phyloP scores from a whole-genome alignment of 176 grass and related monocot genomes.

The Rhynchospora breviuscula region DNA sequence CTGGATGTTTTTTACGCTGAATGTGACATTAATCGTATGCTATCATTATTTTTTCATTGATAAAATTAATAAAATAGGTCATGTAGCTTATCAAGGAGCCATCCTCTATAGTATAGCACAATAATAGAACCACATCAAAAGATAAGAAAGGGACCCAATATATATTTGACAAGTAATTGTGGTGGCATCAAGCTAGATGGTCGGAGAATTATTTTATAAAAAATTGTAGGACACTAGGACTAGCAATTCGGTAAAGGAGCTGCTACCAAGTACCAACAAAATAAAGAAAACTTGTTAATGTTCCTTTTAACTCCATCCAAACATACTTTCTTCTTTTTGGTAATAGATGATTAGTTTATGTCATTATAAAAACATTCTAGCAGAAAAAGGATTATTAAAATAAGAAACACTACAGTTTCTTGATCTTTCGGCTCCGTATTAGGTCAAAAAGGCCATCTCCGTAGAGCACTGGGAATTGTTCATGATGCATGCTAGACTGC shows the following conservation, averaged over 20 bases:
- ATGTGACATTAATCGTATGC: background rate
- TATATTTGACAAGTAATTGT: background rate
- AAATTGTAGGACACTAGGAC: background rate
- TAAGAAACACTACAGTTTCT: too few species aligned
- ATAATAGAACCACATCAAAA: background rate
- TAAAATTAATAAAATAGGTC: background rate
- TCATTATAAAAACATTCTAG: background rate
- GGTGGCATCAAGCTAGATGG: background rate
- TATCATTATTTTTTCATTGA: background rate
- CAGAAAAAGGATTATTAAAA: too few species aligned
- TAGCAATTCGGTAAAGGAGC: background rate
- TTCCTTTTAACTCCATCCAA: background rate
- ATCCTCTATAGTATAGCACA: background rate
- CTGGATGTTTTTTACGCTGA: background rate
- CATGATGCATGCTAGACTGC: too few species aligned
- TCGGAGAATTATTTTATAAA: background rate
- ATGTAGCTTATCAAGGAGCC: background rate
- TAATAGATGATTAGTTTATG: background rate
- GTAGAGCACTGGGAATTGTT: too few species aligned
- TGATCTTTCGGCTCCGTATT: too few species aligned
- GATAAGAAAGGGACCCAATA: background rate
- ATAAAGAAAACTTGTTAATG: background rate
- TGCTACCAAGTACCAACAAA: background rate
- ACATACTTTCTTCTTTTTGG: background rate
- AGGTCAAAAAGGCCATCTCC: too few species aligned